phyloP scores from a whole-genome alignment of 2,329 filamentous ascomycete genomes.

The Arthrocladium fulminans region DNA sequence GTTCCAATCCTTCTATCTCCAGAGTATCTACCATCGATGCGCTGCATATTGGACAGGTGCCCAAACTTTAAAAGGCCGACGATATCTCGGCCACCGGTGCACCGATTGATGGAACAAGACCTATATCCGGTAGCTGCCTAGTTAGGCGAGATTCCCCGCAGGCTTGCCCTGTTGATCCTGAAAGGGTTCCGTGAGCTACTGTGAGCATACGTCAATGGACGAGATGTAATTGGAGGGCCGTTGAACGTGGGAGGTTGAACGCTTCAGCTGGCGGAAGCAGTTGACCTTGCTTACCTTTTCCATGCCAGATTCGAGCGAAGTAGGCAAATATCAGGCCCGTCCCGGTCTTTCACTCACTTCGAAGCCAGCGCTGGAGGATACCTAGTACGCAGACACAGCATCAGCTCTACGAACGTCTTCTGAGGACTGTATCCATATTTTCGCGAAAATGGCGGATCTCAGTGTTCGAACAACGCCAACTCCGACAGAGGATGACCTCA shows the following conservation, averaged over 20 bases:
- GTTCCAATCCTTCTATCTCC: no score
- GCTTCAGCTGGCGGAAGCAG: neutral
- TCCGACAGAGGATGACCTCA: conserved; percentile 9
- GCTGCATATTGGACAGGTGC: no score
- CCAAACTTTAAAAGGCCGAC: no score
- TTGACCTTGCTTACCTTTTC: neutral
- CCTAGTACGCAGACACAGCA: neutral
- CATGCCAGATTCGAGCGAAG: neutral
- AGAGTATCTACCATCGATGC: no score
- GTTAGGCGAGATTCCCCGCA: neutral
- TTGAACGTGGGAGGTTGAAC: neutral
- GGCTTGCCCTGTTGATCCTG: neutral
- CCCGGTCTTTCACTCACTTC: no score
- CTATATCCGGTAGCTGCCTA: neutral
- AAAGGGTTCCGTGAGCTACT: neutral
- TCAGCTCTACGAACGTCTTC: neutral
- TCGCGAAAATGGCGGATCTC: neutral
- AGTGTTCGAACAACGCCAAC: conserved; percentile 4
- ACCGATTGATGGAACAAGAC: neutral
- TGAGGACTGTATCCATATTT: neutral
- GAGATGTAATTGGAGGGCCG: neutral
- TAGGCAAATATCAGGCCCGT: no score
- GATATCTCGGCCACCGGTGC: neutral
- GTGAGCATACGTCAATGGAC: neutral
- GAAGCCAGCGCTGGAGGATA: neutral